Conservation (phyloP, 2,329 filamentous ascomycete genomes). For the Cladobotryum mycophilum region DNA sequence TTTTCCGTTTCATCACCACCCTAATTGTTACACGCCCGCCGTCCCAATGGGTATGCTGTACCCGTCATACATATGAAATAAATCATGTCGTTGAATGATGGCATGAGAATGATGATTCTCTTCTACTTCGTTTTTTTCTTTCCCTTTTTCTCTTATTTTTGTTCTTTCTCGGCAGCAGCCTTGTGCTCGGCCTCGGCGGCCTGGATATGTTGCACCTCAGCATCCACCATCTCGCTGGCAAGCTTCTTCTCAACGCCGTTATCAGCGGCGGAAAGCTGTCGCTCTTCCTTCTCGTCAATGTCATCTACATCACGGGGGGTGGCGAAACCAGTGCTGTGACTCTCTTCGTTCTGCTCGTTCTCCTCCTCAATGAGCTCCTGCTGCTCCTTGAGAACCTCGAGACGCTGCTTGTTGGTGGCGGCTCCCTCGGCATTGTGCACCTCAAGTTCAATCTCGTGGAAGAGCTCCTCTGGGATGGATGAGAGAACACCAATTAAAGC, state of each 20-base stretch:
- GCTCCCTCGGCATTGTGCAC: slow-evolving; percentile 95
- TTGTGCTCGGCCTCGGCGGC: slow-evolving; percentile 23
- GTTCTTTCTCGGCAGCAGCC: slow-evolving; percentile 22
- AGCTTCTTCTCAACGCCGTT: slow-evolving; percentile 40
- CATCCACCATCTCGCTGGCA: slow-evolving; percentile 48
- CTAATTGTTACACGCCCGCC: slow-evolving; percentile 7
- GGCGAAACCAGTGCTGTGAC: slow-evolving; percentile 65
- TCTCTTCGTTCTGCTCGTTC: slow-evolving; percentile 82
- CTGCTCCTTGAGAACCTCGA: slow-evolving; percentile 97
- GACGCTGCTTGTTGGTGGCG: slow-evolving; percentile 96
- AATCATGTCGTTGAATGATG: slow-evolving; percentile 20
- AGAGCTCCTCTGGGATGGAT: slow-evolving; percentile 93
- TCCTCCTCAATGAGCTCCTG: slow-evolving; percentile 97
- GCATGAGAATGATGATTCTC: slow-evolving; percentile 12
- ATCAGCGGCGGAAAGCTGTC: slow-evolving; percentile 46
- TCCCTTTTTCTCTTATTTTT: slow-evolving; percentile 25
- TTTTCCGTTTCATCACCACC: slow-evolving; percentile 8
- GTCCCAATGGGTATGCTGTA: slow-evolving; percentile 6
- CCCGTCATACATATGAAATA: slow-evolving; percentile 18
- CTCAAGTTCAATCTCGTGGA: slow-evolving; percentile 99
- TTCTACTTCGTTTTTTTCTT: background rate
- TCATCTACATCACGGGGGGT: slow-evolving; percentile 81
- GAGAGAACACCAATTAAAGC: slow-evolving; percentile 87
- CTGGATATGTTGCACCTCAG: slow-evolving; percentile 43
- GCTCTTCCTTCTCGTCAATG: slow-evolving; percentile 90